Conservation (phyloP, 1,284 basidiomycete species). For the Trametes hirsuta region DNA sequence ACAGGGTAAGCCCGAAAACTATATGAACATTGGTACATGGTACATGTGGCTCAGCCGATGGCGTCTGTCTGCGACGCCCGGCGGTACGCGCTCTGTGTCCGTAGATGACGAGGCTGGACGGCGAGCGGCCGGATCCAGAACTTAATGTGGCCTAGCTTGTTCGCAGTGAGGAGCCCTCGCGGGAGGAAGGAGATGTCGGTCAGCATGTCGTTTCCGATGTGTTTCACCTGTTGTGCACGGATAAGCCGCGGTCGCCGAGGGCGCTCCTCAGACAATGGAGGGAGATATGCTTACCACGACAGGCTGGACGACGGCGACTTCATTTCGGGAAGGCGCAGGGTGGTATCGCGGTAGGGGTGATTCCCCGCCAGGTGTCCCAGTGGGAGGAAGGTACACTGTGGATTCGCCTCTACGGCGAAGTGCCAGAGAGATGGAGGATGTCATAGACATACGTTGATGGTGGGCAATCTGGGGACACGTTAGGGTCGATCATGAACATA, state of each 20-base stretch:
- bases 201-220: conserved; percentile 77
- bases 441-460: conserved; percentile 73
- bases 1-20: not conserved
- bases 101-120: conserved; percentile 34
- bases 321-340: conserved; percentile 84
- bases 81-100: conserved; percentile 21
- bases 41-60: conserved; percentile 1
- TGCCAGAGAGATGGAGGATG: conserved; percentile 72
- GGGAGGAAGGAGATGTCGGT: conserved; percentile 74
- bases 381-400: conserved; percentile 53
- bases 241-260: not conserved
- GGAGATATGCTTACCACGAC: conserved; percentile 65
- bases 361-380: conserved; percentile 38
- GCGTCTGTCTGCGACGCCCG: conserved; percentile 23
- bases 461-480: conserved; percentile 47
- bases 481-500: not conserved
- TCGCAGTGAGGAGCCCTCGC: conserved; percentile 75
- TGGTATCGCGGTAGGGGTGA: conserved; percentile 66
- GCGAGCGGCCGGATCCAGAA: conserved; percentile 83
- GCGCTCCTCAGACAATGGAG: not conserved
- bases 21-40: not conserved
- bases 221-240: conserved; percentile 64
- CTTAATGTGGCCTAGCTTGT: conserved; percentile 73
- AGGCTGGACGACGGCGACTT: conserved; percentile 90
- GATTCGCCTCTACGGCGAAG: conserved; percentile 58